phyloP scores from a whole-genome alignment of 257 asterid species.

The Solanum pimpinellifolium region DNA sequence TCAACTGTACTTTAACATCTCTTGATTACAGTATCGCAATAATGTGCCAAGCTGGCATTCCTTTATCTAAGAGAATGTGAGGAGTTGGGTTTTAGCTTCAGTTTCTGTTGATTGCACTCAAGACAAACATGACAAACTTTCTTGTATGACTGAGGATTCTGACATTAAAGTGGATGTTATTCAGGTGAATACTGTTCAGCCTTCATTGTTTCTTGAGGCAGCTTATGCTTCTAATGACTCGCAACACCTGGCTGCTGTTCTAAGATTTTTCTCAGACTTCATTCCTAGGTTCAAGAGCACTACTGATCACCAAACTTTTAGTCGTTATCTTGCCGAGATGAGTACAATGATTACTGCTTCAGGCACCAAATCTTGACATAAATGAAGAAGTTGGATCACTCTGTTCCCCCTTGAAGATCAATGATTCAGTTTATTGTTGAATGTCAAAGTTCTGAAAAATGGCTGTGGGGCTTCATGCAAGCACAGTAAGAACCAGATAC shows the following conservation, averaged over 20 bases:
- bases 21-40: background rate
- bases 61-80: background rate
- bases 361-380: background rate
- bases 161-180: background rate
- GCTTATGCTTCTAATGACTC: constrained; percentile 70
- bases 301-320: constrained; percentile 45
- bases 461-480: background rate
- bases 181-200: constrained; percentile 77
- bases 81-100: background rate
- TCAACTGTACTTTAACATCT: background rate
- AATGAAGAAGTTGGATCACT: background rate
- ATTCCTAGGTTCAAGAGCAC: constrained; percentile 77
- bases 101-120: background rate
- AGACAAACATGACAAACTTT: background rate
- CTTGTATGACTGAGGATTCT: background rate
- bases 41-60: background rate
- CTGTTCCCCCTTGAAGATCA: background rate
- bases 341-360: constrained; percentile 14
- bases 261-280: constrained; percentile 80
- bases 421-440: background rate
- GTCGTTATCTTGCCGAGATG: constrained; percentile 45
- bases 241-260: constrained; percentile 72
- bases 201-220: constrained; percentile 85
- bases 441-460: background rate
- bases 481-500: background rate